Percentiles rank a stretch among this genome's conserved stretches.
These are phyloP conservation scores for Climacium dendroides DNA, from an alignment of 225 moss, liverwort and hornwort species.

Conservation along the genomic window DNA sequence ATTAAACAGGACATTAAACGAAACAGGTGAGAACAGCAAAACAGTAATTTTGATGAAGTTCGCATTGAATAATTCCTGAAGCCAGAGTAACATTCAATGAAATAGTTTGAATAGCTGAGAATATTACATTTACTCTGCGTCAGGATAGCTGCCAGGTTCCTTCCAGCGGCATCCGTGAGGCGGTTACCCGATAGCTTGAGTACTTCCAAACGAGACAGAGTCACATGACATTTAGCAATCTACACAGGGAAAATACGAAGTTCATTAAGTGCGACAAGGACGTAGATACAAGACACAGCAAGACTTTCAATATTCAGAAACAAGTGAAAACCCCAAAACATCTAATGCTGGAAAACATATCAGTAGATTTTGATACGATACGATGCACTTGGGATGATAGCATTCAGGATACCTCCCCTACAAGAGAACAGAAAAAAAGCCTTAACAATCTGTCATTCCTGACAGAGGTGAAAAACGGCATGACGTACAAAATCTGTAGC, in stretches of 20 bases:
- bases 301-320: neutral
- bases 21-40: neutral
- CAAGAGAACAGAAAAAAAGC: neutral
- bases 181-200: conserved; percentile 83
- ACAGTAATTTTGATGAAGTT: neutral
- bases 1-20: neutral
- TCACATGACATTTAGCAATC: conserved; percentile 78
- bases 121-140: conserved; percentile 52
- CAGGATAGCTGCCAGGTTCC: conserved; percentile 63
- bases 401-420: neutral
- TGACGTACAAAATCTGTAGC: neutral
- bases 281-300: neutral
- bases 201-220: conserved; percentile 85
- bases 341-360: neutral
- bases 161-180: conserved; percentile 86
- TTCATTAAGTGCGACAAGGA: neutral
- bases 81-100: neutral
- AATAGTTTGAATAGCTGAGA: neutral
- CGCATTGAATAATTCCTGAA: neutral
- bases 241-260: conserved; percentile 8
- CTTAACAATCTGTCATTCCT: neutral
- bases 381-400: neutral
- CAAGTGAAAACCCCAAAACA: neutral
- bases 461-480: neutral
- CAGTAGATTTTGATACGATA: neutral